Evolutionary conservation across 2,329 filamentous ascomycete species (phyloP), one percentile per base, ranked within the genome.

Genomic region (Zelopaecilomyces penicillatus): DNA sequence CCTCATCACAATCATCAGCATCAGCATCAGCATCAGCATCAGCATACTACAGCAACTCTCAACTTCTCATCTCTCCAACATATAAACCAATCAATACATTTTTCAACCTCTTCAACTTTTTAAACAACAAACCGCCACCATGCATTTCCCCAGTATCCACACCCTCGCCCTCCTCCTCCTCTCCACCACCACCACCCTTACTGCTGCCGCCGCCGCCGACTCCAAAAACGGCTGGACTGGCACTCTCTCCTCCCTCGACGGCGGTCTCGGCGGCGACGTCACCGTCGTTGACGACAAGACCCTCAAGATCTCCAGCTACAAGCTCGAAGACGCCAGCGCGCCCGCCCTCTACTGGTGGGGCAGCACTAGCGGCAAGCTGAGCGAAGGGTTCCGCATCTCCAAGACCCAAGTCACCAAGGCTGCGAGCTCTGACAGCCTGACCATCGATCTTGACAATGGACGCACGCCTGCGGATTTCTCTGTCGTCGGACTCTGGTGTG

Each of bases 341-440:
- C 56, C 56, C 4, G 55, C 53, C 4, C 51, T 58, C 7, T 57
- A 58, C 50, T 58, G 56, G 56, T 58, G 56, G 56, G 56, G 56
- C 8, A 40, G 50, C 5, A 53, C 49, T 6, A 43, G 39, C 39
- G 46, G 44, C 12, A 30, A 48, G 10, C 43, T 58, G 36, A 41
- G 45, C 33, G 29, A 49, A 30, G 56, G 56, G 12, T 58, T 57
- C 52, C 56, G 56, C 36, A 54, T 58, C 49, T 54, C 48, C 37
- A 57, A 57, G 34, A 39, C 49, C 29, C 55, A 50, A 10, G 49
- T 58, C 30, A 50, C 43, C 29, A 34, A 45, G 31, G 38, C 49
- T 5, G 48, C 54, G 12, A 42, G 41, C 26, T 50, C 46, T 5
- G 41, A 52, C 39, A 43, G 36, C 30, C 36, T 56, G 28, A 48